Evolutionary conservation across 106 monocot genomes (phyloP), one percentile per base, ranked within the genome.

Genomic region (Dendrobium officinale): DNA sequence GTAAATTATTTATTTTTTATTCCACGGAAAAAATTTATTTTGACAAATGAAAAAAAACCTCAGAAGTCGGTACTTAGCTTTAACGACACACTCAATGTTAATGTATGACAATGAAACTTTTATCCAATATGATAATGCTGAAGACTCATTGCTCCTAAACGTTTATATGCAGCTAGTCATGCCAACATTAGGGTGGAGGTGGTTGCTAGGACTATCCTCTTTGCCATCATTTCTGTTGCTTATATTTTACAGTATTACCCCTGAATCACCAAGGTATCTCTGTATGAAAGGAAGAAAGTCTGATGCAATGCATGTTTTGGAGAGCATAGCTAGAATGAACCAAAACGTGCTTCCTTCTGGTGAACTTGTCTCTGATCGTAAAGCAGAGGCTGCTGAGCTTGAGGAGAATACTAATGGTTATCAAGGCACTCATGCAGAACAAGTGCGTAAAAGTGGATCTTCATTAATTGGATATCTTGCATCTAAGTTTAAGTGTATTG

Each of bases 181-280:
- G 83, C 95, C 95, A 79, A 85, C 55, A 49, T 81, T 91, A 26
- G 90, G 89, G 29, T 96, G 95, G 95, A 93, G 95, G 79, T 96
- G 92, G 91, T 73, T 96, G 79, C 88, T 96, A 33, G 91, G 74
- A 20, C 42, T 96, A 1, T 93, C 95, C 31, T 84, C 93, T 29
- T 67, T 88, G 40, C 93, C 95, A 70, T 91, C 93, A 29, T 88
- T 96, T 83, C 44, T 86, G 61, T 75, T 96, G 82, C 89, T 96
- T 29, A 10, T 96, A 73, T 96, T 96, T 81, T 96, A 89, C 72
- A 43, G 77, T 5, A 9, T 86, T 1, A 79, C 81, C 19, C 93
- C 91, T 51, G 95, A 96, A 81, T 96, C 93, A 72, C 95, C 93
- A 45, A 89, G 95, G 79, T 96, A 86, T 79, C 89, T 96, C 18